Base-by-base conservation (phyloP, 305 asterid species). In the Caryopteris hybrid region DNA sequence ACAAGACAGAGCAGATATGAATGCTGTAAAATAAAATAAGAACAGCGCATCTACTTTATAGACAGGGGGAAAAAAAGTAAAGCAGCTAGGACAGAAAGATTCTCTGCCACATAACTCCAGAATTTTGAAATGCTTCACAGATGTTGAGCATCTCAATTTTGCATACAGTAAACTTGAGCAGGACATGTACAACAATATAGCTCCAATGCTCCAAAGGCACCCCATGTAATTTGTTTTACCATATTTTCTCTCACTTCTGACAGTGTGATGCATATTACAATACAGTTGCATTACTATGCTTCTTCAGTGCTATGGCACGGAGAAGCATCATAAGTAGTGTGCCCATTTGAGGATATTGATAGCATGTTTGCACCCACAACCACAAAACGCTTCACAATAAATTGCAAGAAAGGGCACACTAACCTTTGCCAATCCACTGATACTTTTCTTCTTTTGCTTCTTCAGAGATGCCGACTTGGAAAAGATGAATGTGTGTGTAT, bases 381-480 rank as follows among this genome's bases (percentile, higher is more conserved):
- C 56, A 16, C 53, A 50, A 41, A 33, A 3, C 25, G 60, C 48
- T 21, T 36, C 64, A 64, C 33, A 48, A 29, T 52, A 52, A 52
- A 31, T 53, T 14, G 34, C 58, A 73, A 66, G 16, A 66, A 36
- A 45, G 56, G 46, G 61, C 8, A 31, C 31, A 54, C 86, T 51
- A 59, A 95, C 99, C 98, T 95, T 92, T 65, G 81, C 87, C 75
- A 86, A 74, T 70, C 88, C 88, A 46, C 79, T 10, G 38, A 81
- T 33, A 63, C 81, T 85, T 79, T 65, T 86, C 67, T 61, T 84
- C 31, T 83, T 92, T 57, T 76, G 84, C 74, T 83, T 86, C 83
- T 86, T 92, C 78, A 20, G 20, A 42, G 92, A 85, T 58, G 83
- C 86, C 9, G 85, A 74, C 72, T 84, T 86, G 61, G 87, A 83